phyloP scores from a whole-genome alignment of 2,329 filamentous ascomycete species.

The Xylaria sp. region DNA sequence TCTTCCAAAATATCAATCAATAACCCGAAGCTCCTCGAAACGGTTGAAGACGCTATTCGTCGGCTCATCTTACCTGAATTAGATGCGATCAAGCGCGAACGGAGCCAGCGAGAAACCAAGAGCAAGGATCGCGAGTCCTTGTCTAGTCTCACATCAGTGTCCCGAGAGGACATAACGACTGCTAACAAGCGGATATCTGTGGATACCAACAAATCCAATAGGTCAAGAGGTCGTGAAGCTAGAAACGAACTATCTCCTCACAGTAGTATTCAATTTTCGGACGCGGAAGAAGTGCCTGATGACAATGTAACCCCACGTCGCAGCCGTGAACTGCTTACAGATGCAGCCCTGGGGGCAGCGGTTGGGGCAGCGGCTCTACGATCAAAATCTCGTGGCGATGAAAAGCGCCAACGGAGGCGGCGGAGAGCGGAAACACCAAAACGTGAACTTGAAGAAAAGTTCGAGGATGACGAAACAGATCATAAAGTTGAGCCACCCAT shows the following conservation, averaged over 20 bases:
- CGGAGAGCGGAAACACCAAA: slow-evolving; percentile 63
- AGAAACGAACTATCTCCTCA: slow-evolving; percentile 65
- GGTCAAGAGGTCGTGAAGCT: slow-evolving; percentile 63
- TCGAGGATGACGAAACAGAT: slow-evolving; percentile 62
- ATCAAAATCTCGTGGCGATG: slow-evolving; percentile 57
- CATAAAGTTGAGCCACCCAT: slow-evolving; percentile 77
- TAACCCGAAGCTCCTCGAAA: slow-evolving; percentile 89
- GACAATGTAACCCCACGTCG: slow-evolving; percentile 60
- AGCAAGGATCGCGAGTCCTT: slow-evolving; percentile 67
- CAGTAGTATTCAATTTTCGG: slow-evolving; percentile 59
- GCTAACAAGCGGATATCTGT: slow-evolving; percentile 64
- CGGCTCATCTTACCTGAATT: slow-evolving; percentile 91
- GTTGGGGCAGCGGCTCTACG: slow-evolving; percentile 51
- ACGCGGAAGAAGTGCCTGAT: slow-evolving; percentile 56
- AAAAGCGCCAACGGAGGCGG: slow-evolving; percentile 64
- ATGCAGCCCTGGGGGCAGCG: slow-evolving; percentile 59
- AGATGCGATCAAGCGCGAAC: slow-evolving; percentile 89
- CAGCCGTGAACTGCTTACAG: slow-evolving; percentile 52
- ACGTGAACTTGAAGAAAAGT: slow-evolving; percentile 58
- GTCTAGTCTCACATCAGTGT: slow-evolving; percentile 66
- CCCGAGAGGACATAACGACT: slow-evolving; percentile 64
- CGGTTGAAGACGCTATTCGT: slow-evolving; percentile 92
- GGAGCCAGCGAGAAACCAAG: slow-evolving; percentile 77
- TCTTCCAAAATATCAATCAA: slow-evolving; percentile 80
- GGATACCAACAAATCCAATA: slow-evolving; percentile 63